Base-by-base conservation (phyloP, 2,329 filamentous ascomycete species). In the Alternaria triticina region DNA sequence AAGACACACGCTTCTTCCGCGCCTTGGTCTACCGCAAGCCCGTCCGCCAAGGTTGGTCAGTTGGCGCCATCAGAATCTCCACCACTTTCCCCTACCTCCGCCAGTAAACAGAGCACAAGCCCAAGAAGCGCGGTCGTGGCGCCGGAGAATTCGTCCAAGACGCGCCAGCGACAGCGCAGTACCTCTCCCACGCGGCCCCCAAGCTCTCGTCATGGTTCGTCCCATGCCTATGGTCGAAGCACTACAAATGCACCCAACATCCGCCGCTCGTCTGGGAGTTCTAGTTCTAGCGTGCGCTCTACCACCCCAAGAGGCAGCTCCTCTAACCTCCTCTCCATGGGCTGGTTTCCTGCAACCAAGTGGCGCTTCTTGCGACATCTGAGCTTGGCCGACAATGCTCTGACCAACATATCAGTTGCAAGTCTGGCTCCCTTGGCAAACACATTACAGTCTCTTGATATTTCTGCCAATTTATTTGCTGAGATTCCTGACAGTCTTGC, bases 321-420 rank as follows among this genome's bases (percentile, higher is more conserved):
- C 15, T 91, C 91, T 2, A 97, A 96, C 71, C 84, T 97, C 1
- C 82, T 95, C 54, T 84, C 87, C 13, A 85, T 90, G 76, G 90
- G 90, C 43, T 86, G 90, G 62, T 84, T 98, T 15, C 93, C 94
- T 45, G 83, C 92, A 1, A 92, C 91, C 1, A 98, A 98, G 81
- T 99, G 96, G 96, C 90, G 95, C 61, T 97, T 98, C 80, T 82
- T 99, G 74, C 91, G 92, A 76, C 95, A 98, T 81, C 86, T 99
- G 45, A 96, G 94, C 77, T 84, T 99, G 56, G 90, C 95, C 6
- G 96, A 98, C 77, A 99, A 98, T 80, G 90, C 91, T 9, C 85
- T 99, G 67, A 97, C 93, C 8, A 89, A 89, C 6, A 90, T 99
- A 67, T 87, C 91, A 44, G 87, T 90, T 5, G 83, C 88, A 52